A percentile compares a stretch with the other conserved stretches of the same genome.
phyloP scores from a whole-genome alignment of 164 flowering plant genomes.

The Vitis rupestris region DNA sequence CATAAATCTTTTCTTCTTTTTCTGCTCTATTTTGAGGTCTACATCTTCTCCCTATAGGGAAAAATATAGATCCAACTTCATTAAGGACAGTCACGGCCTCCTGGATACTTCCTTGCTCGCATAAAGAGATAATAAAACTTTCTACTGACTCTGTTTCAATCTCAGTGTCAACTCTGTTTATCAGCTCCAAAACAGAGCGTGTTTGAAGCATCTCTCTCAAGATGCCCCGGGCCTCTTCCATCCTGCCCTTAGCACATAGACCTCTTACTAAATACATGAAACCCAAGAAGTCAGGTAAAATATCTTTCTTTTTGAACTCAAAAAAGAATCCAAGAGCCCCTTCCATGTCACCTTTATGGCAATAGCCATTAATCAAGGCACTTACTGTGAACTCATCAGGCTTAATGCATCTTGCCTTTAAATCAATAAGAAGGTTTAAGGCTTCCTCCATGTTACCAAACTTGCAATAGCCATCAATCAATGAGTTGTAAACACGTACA shows the following conservation, averaged over 20 bases:
- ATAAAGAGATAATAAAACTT: constrained; percentile 47
- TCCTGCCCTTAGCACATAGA: constrained; percentile 74
- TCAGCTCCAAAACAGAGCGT: constrained; percentile 42
- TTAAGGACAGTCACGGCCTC: constrained; percentile 61
- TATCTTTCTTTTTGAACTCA: constrained; percentile 49
- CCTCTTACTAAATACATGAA: constrained; percentile 72
- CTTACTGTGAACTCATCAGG: constrained; percentile 74
- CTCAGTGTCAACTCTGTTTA: constrained; percentile 45
- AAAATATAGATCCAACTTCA: constrained; percentile 50
- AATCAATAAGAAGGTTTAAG: constrained; percentile 39
- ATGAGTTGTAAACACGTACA: constrained; percentile 62
- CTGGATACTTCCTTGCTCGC: constrained; percentile 67
- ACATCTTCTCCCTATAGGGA: constrained; percentile 30
- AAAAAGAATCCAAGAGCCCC: constrained; percentile 57
- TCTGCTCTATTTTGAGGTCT: constrained; percentile 6
- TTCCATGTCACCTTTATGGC: constrained; percentile 71
- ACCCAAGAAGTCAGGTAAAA: constrained; percentile 77
- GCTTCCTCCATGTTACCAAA: constrained; percentile 62
- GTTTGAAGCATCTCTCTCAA: constrained; percentile 82
- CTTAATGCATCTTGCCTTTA: constrained; percentile 37
- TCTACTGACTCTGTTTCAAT: constrained; percentile 52
- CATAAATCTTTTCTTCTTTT: constrained; percentile 13
- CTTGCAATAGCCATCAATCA: constrained; percentile 68
- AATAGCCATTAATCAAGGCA: constrained; percentile 62
- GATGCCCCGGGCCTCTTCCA: constrained; percentile 80